Evolutionary conservation across 805 yeast genomes (phyloP).

Genomic region (Myxozyma udenii): DNA sequence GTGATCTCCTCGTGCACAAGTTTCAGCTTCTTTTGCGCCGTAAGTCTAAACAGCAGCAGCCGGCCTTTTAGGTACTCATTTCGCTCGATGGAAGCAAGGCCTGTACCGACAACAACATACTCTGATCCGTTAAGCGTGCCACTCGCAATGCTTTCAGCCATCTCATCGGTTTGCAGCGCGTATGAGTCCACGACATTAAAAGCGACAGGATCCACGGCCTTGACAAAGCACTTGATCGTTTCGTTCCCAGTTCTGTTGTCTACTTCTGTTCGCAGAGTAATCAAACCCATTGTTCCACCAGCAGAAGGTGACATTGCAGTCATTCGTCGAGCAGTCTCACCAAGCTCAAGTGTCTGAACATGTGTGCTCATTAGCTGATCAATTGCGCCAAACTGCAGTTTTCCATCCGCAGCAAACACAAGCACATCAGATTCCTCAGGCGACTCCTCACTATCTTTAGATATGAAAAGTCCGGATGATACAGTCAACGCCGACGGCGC

Average conservation of each 20-base stretch:
- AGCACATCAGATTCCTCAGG: conserved; percentile 9
- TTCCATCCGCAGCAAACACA: conserved; percentile 21
- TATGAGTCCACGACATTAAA: conserved; percentile 20
- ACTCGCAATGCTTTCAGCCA: conserved; percentile 25
- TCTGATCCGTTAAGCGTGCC: conserved; percentile 15
- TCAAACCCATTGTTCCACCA: conserved; percentile 13
- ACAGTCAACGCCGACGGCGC: conserved; percentile 23
- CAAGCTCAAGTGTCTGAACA: conserved; percentile 27
- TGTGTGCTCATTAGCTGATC: conserved; percentile 29
- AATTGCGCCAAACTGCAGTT: conserved; percentile 17
- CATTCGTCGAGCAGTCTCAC: conserved; percentile 27
- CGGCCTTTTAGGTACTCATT: conserved; percentile 29
- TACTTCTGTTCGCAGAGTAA: conserved; percentile 24
- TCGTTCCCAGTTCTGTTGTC: conserved; percentile 25
- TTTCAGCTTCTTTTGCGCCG: conserved; percentile 13
- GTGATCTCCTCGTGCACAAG: conserved; percentile 10
- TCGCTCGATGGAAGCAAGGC: conserved; percentile 21
- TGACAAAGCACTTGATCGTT: conserved; percentile 18
- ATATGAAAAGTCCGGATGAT: background rate
- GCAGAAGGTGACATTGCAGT: conserved; percentile 7
- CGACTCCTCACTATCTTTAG: background rate
- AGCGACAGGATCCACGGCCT: conserved; percentile 18
- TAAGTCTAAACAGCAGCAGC: conserved; percentile 21
- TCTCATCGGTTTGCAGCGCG: conserved; percentile 24
- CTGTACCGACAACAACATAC: conserved; percentile 30